Evolutionary conservation across 2,329 filamentous ascomycete species (phyloP).

Genomic region (Tolypocladium nubicola): DNA sequence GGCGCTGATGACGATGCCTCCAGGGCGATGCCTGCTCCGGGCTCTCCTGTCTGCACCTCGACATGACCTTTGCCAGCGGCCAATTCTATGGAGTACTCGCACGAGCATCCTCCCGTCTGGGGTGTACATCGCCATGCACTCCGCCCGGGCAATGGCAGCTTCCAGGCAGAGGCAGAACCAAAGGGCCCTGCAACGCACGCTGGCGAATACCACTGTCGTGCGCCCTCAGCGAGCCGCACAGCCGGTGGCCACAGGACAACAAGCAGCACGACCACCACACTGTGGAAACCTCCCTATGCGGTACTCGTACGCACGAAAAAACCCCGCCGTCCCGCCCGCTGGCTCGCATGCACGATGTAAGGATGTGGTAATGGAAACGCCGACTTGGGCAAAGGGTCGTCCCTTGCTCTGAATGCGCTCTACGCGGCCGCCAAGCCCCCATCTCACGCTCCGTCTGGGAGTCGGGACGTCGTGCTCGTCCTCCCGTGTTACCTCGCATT

Average conservation of each 20-base stretch:
- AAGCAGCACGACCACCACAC: not conserved
- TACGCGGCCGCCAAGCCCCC: not conserved
- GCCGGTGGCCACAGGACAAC: not conserved
- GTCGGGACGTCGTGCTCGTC: no score
- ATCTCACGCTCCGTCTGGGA: not conserved
- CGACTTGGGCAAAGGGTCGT: not conserved
- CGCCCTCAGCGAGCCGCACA: not conserved
- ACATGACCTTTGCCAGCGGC: no score
- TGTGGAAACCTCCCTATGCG: not conserved
- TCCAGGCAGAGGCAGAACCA: not conserved
- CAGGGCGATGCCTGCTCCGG: not conserved
- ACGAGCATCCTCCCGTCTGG: not conserved
- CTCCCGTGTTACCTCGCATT: not conserved
- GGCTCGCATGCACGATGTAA: not conserved
- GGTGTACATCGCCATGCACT: not conserved
- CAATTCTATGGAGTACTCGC: not conserved
- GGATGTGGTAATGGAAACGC: slow-evolving; percentile 8
- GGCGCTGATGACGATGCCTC: not conserved
- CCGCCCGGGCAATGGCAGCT: not conserved
- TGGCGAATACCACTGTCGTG: not conserved
- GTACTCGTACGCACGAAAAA: no score
- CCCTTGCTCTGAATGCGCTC: not conserved
- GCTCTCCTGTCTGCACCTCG: no score
- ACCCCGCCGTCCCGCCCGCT: not conserved
- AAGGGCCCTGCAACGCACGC: not conserved